Percentiles rank a stretch among this genome's conserved stretches.
phyloP scores from a whole-genome alignment of 2,329 filamentous ascomycete genomes.

The Graphium sp. region DNA sequence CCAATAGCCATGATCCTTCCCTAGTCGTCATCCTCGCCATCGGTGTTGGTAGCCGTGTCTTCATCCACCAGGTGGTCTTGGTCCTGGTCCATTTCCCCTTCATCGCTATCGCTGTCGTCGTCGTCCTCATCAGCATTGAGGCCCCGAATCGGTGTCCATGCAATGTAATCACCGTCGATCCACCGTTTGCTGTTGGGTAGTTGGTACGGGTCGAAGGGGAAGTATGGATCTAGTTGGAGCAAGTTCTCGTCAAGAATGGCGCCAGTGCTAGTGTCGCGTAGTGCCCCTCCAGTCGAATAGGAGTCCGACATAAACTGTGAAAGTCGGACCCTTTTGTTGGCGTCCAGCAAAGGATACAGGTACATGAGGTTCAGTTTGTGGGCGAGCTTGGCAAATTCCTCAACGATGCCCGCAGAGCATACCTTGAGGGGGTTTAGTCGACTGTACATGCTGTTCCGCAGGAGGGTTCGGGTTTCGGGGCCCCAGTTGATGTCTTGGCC shows the following conservation, averaged over 20 bases:
- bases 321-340: constrained; percentile 78
- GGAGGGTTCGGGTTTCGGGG: constrained; percentile 52
- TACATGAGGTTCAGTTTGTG: constrained; percentile 80
- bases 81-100: constrained; percentile 27
- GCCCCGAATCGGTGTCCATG: constrained; percentile 62
- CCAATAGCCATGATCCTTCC: constrained; percentile 1
- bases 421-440: constrained; percentile 91
- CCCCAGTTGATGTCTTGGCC: constrained; percentile 67
- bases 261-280: constrained; percentile 22
- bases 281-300: constrained; percentile 34
- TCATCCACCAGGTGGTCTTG: constrained; percentile 25
- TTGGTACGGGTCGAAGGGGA: constrained; percentile 94
- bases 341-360: constrained; percentile 73
- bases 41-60: constrained; percentile 31
- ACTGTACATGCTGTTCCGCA: constrained; percentile 67
- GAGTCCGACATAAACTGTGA: constrained; percentile 48
- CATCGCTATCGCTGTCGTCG: constrained; percentile 35
- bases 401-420: constrained; percentile 77
- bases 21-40: constrained; percentile 17
- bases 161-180: constrained; percentile 71
- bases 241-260: constrained; percentile 45
- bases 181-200: constrained; percentile 74
- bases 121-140: constrained; percentile 41
- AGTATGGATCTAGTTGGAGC: constrained; percentile 83
- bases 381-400: constrained; percentile 78